phyloP scores from a whole-genome alignment of 345 rosid species.

The Acer campestre region DNA sequence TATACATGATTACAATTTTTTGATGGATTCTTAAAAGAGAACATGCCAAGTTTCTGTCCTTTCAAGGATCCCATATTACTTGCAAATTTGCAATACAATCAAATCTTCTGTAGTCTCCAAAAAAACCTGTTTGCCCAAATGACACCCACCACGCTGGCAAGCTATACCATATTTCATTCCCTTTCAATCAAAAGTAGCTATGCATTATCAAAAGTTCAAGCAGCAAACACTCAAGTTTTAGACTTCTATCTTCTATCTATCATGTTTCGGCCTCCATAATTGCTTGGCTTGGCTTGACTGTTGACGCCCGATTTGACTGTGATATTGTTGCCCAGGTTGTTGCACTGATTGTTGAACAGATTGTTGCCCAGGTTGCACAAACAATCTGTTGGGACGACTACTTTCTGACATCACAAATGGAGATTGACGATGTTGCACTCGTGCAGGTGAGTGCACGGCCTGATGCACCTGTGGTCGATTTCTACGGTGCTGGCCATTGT shows the following conservation, averaged over 20 bases:
- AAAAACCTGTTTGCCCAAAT: background rate
- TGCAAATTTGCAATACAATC: background rate
- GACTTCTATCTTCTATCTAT: conserved; percentile 20
- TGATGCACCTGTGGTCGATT: conserved; percentile 24
- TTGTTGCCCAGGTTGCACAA: conserved; percentile 22
- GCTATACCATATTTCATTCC: background rate
- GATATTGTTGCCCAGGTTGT: conserved; percentile 16
- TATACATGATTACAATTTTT: background rate
- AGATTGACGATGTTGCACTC: conserved; percentile 32
- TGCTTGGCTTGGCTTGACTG: conserved; percentile 25
- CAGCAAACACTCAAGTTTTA: background rate
- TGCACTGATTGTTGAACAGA: background rate
- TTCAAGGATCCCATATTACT: background rate
- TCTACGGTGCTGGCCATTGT: conserved; percentile 16
- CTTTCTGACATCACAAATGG: conserved; percentile 19
- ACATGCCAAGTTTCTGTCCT: background rate
- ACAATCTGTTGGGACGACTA: conserved; percentile 15
- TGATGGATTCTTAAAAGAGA: background rate
- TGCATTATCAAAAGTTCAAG: background rate
- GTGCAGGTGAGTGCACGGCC: conserved; percentile 6
- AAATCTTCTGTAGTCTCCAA: background rate
- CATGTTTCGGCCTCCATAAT: conserved; percentile 55
- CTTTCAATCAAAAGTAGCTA: background rate
- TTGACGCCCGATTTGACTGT: background rate
- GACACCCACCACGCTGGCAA: background rate